Base-by-base conservation (phyloP, 129 eudicot genomes). In the Apium graveolens region DNA sequence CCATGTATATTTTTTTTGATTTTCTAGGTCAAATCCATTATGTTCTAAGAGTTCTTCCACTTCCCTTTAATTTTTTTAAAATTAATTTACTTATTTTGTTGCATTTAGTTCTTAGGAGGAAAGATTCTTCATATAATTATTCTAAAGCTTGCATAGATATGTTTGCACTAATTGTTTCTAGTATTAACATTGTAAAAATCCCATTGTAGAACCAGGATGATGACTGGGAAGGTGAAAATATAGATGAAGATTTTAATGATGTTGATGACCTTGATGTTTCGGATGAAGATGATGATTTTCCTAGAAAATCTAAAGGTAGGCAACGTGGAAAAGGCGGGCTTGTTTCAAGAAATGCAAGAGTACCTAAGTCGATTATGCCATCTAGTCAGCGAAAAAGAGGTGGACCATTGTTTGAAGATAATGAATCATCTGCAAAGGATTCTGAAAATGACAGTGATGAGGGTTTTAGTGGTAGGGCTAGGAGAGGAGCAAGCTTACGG, bases 211-310 rank as follows among this genome's bases (percentile, higher is more conserved):
- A 78, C 72, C 88, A 85, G 85, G 93, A 92, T 84, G 91, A 92
- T 18, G 97, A 90, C 78, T 96, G 97, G 97, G 95, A 83, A 66
- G 97, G 83, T 55, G 97, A 85, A 57, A 91, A 89, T 78, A 85
- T 91, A 26, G 99, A 92, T 65, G 99, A 88, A 65, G 96, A 86
- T 46, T 88, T 85, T 80, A 89, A 83, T 68, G 87, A 80, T 79
- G 96, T 88, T 44, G 93, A 87, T 81, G 97, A 91, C 53, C 76
- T 92, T 79, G 89, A 87, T 75, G 79, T 91, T 16, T 90, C 94
- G 55, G 98, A 90, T 84, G 98, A 91, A 29, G 89, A 94, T 78
- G 96, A 85, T 70, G 76, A 24, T 8, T 81, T 78, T 80, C 79
- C 79, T 70, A 87, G 81, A 79, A 96, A 87, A 86, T 84, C 89